phyloP scores from a whole-genome alignment of 495 filamentous ascomycete genomes.

The Daldinia vernicosa region DNA sequence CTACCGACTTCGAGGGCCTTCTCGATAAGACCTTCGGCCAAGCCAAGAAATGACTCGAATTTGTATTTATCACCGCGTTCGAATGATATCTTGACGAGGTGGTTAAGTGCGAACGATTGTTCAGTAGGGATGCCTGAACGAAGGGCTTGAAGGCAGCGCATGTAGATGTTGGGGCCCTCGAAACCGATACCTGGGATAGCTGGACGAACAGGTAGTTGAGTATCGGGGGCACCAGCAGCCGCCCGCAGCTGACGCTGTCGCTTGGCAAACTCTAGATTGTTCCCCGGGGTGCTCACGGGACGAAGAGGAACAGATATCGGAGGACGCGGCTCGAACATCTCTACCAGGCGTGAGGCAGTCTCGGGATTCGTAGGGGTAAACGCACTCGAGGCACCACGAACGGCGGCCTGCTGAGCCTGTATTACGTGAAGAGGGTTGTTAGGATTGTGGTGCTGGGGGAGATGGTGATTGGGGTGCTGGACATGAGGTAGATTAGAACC shows the following conservation, averaged over 20 bases:
- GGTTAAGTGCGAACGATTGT: constrained; percentile 87
- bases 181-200: constrained; percentile 56
- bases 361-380: constrained; percentile 53
- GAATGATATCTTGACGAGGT: constrained; percentile 93
- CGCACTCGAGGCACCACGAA: constrained; percentile 50
- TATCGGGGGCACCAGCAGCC: constrained; percentile 34
- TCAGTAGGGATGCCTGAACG: constrained; percentile 82
- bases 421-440: constrained; percentile 42
- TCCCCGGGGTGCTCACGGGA: constrained; percentile 74
- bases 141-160: constrained; percentile 80
- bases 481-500: constrained; percentile 47
- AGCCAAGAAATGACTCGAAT: constrained; percentile 87
- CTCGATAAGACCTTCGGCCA: constrained; percentile 88
- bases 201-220: constrained; percentile 35
- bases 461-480: constrained; percentile 41
- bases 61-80: constrained; percentile 95
- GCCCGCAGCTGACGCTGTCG: constrained; percentile 52
- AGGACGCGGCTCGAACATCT: constrained; percentile 67
- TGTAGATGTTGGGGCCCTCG: constrained; percentile 86
- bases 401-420: constrained; percentile 47
- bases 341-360: constrained; percentile 59
- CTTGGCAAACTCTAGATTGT: constrained; percentile 70
- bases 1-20: constrained; percentile 77
- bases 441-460: constrained; percentile 45
- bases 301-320: constrained; percentile 67